Percentiles rank a stretch among this genome's conserved stretches.
Conservation (phyloP, 1,284 basidiomycete genomes). For the Chondrostereum purpureum region DNA sequence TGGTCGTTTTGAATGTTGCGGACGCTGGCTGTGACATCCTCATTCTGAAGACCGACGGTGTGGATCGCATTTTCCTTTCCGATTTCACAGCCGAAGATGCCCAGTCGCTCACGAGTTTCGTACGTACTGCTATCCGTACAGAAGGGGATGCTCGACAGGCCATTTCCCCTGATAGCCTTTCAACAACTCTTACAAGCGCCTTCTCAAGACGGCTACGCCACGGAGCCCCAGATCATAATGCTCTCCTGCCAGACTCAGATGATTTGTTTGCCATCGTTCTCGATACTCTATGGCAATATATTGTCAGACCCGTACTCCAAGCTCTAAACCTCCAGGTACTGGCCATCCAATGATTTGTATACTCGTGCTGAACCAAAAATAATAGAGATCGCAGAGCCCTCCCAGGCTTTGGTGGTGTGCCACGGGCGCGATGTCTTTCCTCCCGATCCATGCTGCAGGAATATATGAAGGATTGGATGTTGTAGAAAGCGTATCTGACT, state of each 20-base stretch:
- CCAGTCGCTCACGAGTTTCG: not conserved
- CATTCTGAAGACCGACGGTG: not conserved
- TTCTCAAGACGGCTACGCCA: not conserved
- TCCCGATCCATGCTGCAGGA: slow-evolving; percentile 28
- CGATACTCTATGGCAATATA: not conserved
- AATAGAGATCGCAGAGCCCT: slow-evolving; percentile 8
- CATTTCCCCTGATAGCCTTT: too few species aligned
- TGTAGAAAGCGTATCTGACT: slow-evolving; percentile 11
- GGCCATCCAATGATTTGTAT: not conserved
- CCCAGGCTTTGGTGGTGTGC: slow-evolving; percentile 26
- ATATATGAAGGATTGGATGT: slow-evolving; percentile 12
- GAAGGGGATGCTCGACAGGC: not conserved
- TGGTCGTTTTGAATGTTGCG: slow-evolving; percentile 3
- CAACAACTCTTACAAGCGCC: not conserved
- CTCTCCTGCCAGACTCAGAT: not conserved
- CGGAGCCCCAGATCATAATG: not conserved
- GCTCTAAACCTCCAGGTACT: not conserved
- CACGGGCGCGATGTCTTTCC: slow-evolving; percentile 23
- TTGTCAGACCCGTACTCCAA: not conserved
- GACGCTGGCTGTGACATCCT: not conserved
- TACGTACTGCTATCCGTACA: not conserved
- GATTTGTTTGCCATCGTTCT: not conserved
- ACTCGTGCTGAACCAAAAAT: slow-evolving; percentile 4
- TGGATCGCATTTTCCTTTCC: not conserved
- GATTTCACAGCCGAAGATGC: not conserved